Base-by-base conservation (phyloP, 768 basidiomycete genomes). In the Suillus subaureus region DNA sequence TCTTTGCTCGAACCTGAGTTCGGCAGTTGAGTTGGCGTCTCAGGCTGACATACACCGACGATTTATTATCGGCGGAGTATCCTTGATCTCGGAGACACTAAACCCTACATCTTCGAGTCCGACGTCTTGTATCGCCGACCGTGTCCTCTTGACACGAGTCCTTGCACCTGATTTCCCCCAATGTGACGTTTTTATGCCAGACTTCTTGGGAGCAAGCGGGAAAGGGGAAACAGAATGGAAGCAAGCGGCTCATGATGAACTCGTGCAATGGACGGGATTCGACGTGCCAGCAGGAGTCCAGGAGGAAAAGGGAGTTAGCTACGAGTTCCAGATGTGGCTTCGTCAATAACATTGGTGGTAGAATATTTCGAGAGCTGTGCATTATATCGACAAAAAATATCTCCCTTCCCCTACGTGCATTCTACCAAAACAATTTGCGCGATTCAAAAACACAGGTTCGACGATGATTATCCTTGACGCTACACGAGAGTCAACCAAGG, bases 301-400 rank as follows among this genome's bases (percentile, higher is more conserved):
- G 76, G 87, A 88, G 74, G 95, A 97, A 77, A 91, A 91, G 63
- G 93, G 89, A 12, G 81, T 94, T 54, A 82, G 84, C 69, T 99
- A 96, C 75, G 92, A 93, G 79, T 97, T 90, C 77, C 93, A 99
- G 81, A 95, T 99, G 95, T 99, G 97, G 97, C 83, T 87, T 60
- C 84, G 86, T 61, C 75, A 73, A 63, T 39, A 66, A 64, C 51
- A 57, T 67, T 43, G 51, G 57, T 60, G 39, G 52, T 40, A 60
- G 18, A 28, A 42, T 60, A 60, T 40, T 60, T 60, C 11, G 39
- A 28, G 26, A 60, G 40, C 12, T 31, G 26, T 21, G 28, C 28
- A 60, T 60, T 60, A 42, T 42, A 60, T 60, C 18, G 40, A 60
- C 40, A 60, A 28, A 60, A 18, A 60, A 2, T 13, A 43, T 40